Evolutionary conservation across 2,329 filamentous ascomycete genomes (phyloP), one percentile per base, ranked within the genome.

Genomic region (Claviceps pusilla): DNA sequence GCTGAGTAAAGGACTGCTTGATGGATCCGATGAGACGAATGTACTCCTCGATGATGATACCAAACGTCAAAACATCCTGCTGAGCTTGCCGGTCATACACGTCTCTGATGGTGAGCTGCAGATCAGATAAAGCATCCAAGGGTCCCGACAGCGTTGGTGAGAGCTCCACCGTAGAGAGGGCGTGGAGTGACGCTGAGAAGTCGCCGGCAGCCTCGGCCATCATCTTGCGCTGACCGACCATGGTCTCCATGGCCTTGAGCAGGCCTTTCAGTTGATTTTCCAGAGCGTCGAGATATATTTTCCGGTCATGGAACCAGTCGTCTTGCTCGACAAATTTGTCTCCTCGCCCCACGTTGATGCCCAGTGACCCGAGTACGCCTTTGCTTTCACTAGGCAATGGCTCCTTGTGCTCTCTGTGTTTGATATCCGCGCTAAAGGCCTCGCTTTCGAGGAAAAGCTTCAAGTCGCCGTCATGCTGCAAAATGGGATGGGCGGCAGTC

Each of bases 291-390:
- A 98, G 79, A 65, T 98, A 98, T 54, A 97, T 81, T 63, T 85
- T 88, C 57, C 93, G 89, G 61, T 98, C 93, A 63, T 98, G 91
- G 72, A 98, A 98, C 93, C 91, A 98, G 71, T 98, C 93, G 67
- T 98, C 93, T 66, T 97, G 93, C 70, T 98, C 93, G 43, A 98
- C 83, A 71, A 98, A 98, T 69, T 98, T 98, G 62, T 78, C 83
- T 53, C 82, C 77, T 56, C 83, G 79, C 35, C 90, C 87, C 31
- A 91, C 82, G 58, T 78, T 86, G 58, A 93, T 78, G 28, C 89
- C 88, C 53, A 96, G 77, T 16, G 84, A 87, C 63, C 89, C 88
- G 62, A 97, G 81, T 74, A 97, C 85, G 53, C 93, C 90, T 71
- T 97, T 97, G 72, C 83, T 95, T 71, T 97, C 93, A 46, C 82